Conservation (phyloP, 1,139 yeast species). For the Arxiozyma slooffiae region DNA sequence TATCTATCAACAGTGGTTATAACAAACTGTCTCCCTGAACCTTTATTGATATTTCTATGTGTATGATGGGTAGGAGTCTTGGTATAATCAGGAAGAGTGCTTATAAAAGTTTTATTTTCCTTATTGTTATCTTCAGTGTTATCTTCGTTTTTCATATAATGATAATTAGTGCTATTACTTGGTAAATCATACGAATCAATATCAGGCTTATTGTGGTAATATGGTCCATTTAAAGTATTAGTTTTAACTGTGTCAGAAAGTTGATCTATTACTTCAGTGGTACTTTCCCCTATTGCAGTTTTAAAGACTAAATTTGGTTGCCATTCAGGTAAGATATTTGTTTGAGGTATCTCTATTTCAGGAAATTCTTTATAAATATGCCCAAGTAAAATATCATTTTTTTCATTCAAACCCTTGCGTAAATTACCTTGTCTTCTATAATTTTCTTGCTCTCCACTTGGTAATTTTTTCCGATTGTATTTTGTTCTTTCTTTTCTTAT, state of each 20-base stretch:
- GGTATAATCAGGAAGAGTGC: background rate
- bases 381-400: conserved; percentile 24
- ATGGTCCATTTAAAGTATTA: background rate
- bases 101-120: background rate
- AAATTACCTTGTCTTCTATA: conserved; percentile 21
- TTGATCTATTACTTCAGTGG: background rate
- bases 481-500: conserved; percentile 20
- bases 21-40: background rate
- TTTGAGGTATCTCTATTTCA: conserved; percentile 1
- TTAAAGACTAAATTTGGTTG: background rate
- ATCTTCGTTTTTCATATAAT: background rate
- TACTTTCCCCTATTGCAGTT: background rate
- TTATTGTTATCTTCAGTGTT: background rate
- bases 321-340: background rate
- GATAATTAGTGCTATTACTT: background rate
- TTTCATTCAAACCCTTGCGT: conserved; percentile 22
- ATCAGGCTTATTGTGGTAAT: background rate
- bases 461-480: conserved; percentile 20
- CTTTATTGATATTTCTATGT: background rate
- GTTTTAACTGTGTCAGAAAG: background rate
- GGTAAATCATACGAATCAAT: background rate
- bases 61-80: background rate
- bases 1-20: background rate
- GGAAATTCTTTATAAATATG: conserved; percentile 19
- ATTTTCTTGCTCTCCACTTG: conserved; percentile 19